Base-by-base conservation (phyloP, 148 eudicot species). In the Vaccinium vitisidaea region DNA sequence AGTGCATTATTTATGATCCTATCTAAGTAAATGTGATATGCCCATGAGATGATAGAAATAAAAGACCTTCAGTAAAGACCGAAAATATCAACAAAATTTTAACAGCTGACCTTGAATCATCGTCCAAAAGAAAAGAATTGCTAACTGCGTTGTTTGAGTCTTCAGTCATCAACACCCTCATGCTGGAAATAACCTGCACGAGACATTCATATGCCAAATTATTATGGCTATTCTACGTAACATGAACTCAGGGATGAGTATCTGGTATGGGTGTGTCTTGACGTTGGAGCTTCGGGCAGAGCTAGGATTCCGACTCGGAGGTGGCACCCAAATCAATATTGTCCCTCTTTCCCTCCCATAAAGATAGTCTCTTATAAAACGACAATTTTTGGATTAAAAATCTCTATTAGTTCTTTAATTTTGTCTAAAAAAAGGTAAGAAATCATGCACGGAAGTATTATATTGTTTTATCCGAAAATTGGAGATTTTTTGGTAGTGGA, bases 151-250 rank as follows among this genome's bases (percentile, higher is more conserved):
- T 90, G 86, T 97, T 90, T 80, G 99, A 87, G 82, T 97, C 99
- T 88, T 97, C 99, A 11, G 94, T 93, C 98, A 97, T 97, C 83
- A 95, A 87, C 75, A 90, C 96, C 86, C 98, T 92, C 98, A 97
- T 93, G 84, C 88, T 95, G 77, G 98, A 93, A 86, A 97, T 95
- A 84, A 97, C 98, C 99, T 97, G 87, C 49, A 81, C 56, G 65
- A 59, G 80, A 84, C n/a, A 63, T 83, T 19, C 61, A 54, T 63
- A 84, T 56, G 75, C 79, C 82, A 49, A 90, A 36, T 69, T 58
- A 48, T 11, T 14, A 19, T 78, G 19, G 74, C 69, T 84, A 85
- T 80, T 39, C 70, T 77, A 19, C 32, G 25, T 23, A 65, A 65
- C 13, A 2, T 9, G 10, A 21, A 8, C 25, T 23, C 3, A 61